Percentiles rank a stretch among this genome's conserved stretches.
phyloP scores from a whole-genome alignment of 116 monocot genomes.

The Thalassia testudinum region DNA sequence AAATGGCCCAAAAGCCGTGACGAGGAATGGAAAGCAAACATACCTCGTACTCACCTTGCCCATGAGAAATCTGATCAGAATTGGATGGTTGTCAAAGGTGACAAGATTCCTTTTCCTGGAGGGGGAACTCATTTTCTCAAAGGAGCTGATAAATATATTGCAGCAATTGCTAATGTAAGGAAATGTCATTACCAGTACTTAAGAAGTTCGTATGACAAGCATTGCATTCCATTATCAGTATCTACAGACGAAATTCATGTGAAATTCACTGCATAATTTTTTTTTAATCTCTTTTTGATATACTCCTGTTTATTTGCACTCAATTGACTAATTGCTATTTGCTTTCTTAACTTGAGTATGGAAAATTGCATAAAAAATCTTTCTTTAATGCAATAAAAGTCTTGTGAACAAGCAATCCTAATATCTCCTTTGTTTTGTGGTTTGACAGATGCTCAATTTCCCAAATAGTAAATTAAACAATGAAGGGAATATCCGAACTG shows the following conservation, averaged over 20 bases:
- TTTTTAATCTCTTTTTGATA: too few species aligned
- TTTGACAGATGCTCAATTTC: slow-evolving; percentile 88
- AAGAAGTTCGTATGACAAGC: background rate
- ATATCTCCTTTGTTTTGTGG: too few species aligned
- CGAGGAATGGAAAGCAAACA: slow-evolving; percentile 83
- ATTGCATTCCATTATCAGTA: too few species aligned
- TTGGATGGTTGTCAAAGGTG: slow-evolving; percentile 83
- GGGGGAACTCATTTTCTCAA: slow-evolving; percentile 82
- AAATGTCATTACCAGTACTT: background rate
- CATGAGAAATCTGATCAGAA: slow-evolving; percentile 80
- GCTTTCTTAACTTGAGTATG: too few species aligned
- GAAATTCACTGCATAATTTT: too few species aligned
- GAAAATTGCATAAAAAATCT: too few species aligned
- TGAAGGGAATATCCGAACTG: slow-evolving; percentile 60
- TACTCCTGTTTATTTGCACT: too few species aligned
- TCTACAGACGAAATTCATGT: too few species aligned
- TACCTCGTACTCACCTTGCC: slow-evolving; percentile 78
- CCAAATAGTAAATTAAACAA: slow-evolving; percentile 54
- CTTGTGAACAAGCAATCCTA: too few species aligned
- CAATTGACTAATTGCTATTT: too few species aligned
- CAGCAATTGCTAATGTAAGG: slow-evolving; percentile 48
- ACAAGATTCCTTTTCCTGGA: slow-evolving; percentile 86
- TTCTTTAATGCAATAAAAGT: too few species aligned
- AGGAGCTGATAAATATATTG: slow-evolving; percentile 83
- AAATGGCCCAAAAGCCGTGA: slow-evolving; percentile 73